Evolutionary conservation across 2,329 filamentous ascomycete species (phyloP).

Genomic region (Alternaria burnsii): DNA sequence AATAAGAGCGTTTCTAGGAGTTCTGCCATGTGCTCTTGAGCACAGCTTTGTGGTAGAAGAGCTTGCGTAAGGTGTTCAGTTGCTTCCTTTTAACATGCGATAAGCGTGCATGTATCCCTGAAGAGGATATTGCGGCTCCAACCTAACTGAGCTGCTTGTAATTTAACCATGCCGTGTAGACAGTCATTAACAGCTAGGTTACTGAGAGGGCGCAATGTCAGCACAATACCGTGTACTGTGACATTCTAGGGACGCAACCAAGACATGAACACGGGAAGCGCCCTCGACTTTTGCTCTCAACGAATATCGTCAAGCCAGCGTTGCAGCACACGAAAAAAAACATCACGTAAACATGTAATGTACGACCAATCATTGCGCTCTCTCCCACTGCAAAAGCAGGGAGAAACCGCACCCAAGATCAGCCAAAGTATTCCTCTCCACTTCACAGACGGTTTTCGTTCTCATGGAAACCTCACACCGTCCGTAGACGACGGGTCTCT

Average conservation of each 20-base stretch:
- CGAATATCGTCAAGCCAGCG: background rate
- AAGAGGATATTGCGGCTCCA: background rate
- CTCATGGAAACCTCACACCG: conserved; percentile 60
- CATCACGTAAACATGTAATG: conserved; percentile 41
- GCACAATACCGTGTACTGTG: background rate
- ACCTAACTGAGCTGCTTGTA: background rate
- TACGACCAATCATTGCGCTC: conserved; percentile 69
- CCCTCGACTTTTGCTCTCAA: background rate
- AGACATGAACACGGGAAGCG: background rate
- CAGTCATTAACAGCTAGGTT: background rate
- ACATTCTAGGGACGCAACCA: background rate
- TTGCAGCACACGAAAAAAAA: no score
- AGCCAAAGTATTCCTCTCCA: conserved; percentile 59
- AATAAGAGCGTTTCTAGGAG: no score
- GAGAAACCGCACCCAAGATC: conserved; percentile 68
- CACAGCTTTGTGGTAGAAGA: background rate
- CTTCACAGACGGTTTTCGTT: conserved; percentile 67
- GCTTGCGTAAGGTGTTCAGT: background rate
- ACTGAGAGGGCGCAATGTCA: background rate
- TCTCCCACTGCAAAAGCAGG: conserved; percentile 58
- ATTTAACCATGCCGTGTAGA: background rate
- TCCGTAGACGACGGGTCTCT: conserved; percentile 52
- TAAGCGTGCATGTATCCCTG: background rate
- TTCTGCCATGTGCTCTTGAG: background rate
- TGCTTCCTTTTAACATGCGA: background rate